These are phyloP conservation scores for Xylaria sp. DNA, from an alignment of 2,329 filamentous ascomycete species.

Conservation along the genomic window DNA sequence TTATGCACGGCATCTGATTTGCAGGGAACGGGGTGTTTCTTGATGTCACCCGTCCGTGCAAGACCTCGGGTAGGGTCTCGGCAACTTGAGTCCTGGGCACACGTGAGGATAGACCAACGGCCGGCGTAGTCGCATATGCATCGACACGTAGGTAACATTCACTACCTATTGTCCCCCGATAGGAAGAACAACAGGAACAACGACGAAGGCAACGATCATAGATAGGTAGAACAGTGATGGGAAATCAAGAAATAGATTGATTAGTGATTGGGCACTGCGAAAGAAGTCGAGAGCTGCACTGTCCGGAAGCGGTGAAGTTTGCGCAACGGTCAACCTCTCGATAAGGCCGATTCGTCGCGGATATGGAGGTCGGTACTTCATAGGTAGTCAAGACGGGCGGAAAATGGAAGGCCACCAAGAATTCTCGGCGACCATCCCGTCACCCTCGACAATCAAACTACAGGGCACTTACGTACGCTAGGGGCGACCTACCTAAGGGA, in stretches of 20 bases:
- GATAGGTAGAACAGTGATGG: too few relatives aligned
- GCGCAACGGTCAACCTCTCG: background rate
- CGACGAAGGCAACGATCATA: too few relatives aligned
- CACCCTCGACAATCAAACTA: too few relatives aligned
- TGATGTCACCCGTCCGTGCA: background rate
- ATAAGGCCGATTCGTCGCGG: background rate
- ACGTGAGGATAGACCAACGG: constrained; percentile 7
- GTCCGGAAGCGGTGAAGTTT: background rate
- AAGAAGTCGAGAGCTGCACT: background rate
- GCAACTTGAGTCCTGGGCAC: background rate
- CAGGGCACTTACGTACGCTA: too few relatives aligned
- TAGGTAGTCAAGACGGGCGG: background rate
- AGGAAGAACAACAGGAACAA: too few relatives aligned
- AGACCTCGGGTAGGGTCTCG: too few relatives aligned
- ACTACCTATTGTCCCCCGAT: too few relatives aligned
- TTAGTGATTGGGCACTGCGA: background rate
- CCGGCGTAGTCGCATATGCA: background rate
- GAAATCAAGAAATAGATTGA: background rate
- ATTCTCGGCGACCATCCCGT: too few relatives aligned
- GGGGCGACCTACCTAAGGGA: too few relatives aligned
- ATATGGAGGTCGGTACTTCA: background rate
- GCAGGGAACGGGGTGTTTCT: background rate
- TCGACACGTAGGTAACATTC: background rate
- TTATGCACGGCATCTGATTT: background rate
- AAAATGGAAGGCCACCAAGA: background rate